Evolutionary conservation across 2,329 filamentous ascomycete species (phyloP).

Genomic region (Xylariaceae sp.): DNA sequence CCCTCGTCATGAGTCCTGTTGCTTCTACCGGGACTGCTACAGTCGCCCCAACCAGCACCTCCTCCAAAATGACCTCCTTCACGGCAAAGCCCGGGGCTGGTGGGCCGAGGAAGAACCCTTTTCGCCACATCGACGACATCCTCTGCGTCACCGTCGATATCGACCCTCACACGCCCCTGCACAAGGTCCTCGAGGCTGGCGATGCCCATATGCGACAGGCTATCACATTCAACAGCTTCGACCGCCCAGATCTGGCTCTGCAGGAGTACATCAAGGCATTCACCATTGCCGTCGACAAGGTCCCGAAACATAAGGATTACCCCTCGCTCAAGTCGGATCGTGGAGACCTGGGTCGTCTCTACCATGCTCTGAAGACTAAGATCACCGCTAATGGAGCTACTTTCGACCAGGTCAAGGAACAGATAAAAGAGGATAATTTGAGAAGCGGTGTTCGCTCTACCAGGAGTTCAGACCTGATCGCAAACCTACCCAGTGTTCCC

Average conservation of each 20-base stretch:
- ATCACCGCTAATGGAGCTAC: conserved; percentile 44
- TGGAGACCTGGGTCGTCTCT: conserved; percentile 44
- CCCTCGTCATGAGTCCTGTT: conserved; percentile 24
- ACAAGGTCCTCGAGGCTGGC: conserved; percentile 49
- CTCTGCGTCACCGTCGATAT: conserved; percentile 44
- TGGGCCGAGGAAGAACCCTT: conserved; percentile 31
- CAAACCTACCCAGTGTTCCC: conserved; percentile 19
- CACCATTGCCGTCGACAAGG: conserved; percentile 70
- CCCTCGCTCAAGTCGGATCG: conserved; percentile 56
- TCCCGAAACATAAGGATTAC: conserved; percentile 74
- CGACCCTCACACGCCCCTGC: conserved; percentile 47
- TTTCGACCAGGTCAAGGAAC: conserved; percentile 57
- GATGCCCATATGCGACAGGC: conserved; percentile 56
- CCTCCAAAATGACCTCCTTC: background rate
- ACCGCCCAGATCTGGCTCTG: conserved; percentile 69
- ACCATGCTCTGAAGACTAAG: conserved; percentile 47
- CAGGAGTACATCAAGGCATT: conserved; percentile 80
- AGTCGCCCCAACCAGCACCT: conserved; percentile 5
- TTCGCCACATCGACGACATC: conserved; percentile 54
- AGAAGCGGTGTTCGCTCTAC: conserved; percentile 54
- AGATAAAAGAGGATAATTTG: conserved; percentile 62
- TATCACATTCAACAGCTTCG: conserved; percentile 58
- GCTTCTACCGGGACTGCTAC: conserved; percentile 18
- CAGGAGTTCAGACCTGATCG: conserved; percentile 6
- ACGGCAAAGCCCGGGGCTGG: conserved; percentile 11